phyloP scores from a whole-genome alignment of 2,329 filamentous ascomycete species.

The Pseudomassariella vexata region DNA sequence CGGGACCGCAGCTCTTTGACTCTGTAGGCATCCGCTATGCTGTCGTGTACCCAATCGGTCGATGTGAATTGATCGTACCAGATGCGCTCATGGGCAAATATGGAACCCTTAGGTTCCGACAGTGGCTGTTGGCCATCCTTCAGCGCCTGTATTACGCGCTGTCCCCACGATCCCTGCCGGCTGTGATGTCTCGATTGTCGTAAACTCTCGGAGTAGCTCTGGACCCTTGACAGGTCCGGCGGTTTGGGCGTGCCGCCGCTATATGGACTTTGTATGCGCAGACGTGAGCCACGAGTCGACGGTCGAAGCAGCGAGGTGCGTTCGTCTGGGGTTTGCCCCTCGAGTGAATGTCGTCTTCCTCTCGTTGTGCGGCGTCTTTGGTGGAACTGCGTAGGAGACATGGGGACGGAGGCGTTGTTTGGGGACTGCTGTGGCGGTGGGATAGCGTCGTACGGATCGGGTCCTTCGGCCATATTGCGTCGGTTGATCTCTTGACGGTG shows the following conservation, averaged over 20 bases:
- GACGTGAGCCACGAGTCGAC: conserved; percentile 34
- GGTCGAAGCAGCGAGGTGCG: conserved; percentile 35
- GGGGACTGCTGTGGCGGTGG: conserved; percentile 12
- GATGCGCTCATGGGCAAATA: conserved; percentile 76
- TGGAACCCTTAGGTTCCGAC: conserved; percentile 58
- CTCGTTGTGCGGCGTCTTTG: conserved; percentile 17
- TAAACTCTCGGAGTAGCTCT: conserved; percentile 34
- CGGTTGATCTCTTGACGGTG: neutral
- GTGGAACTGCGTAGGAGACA: conserved; percentile 15
- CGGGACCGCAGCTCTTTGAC: conserved; percentile 76
- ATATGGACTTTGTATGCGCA: conserved; percentile 31
- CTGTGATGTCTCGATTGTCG: conserved; percentile 41
- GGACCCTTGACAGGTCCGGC: conserved; percentile 28
- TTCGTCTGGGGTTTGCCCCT: conserved; percentile 31
- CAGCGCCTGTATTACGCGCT: conserved; percentile 57
- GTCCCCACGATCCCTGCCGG: conserved; percentile 53
- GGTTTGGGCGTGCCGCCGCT: conserved; percentile 14
- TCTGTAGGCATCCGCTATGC: conserved; percentile 87
- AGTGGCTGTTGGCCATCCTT: conserved; percentile 52
- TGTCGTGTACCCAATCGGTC: conserved; percentile 97
- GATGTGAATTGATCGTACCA: conserved; percentile 99
- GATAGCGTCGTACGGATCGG: conserved; percentile 8
- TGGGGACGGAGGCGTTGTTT: conserved; percentile 16
- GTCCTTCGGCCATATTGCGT: conserved; percentile 12
- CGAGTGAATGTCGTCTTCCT: conserved; percentile 16